These are phyloP conservation scores for Aspergillus egyptiacus DNA, from an alignment of 495 filamentous ascomycete genomes.

Conservation along the genomic window DNA sequence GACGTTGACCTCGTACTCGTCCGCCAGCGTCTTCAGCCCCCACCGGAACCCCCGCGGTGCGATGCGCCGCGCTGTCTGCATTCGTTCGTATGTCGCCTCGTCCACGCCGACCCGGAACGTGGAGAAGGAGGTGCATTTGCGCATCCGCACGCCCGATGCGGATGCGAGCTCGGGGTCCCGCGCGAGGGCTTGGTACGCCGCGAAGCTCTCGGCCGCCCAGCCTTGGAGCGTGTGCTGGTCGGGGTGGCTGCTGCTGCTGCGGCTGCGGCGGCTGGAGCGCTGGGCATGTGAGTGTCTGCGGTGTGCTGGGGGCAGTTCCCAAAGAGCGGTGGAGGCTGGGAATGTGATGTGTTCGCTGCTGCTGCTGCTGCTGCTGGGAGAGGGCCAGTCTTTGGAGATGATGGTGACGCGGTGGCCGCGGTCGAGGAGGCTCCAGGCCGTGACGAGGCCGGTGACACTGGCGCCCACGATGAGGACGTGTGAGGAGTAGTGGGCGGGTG, in stretches of 20 bases:
- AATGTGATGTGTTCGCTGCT: not conserved
- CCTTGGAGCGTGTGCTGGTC: too few species aligned
- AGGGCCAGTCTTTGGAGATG: not conserved
- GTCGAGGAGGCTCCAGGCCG: not conserved
- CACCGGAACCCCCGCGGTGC: not conserved
- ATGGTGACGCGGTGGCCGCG: not conserved
- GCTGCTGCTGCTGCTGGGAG: too few species aligned
- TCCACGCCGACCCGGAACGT: not conserved
- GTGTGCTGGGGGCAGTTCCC: not conserved
- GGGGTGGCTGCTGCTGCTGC: too few species aligned
- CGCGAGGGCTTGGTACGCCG: not conserved
- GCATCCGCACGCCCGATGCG: not conserved
- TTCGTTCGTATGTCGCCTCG: not conserved
- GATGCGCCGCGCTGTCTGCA: not conserved
- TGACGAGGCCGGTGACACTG: not conserved
- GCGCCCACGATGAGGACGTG: not conserved
- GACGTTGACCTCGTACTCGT: not conserved
- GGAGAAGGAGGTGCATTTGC: not conserved
- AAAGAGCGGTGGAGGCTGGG: not conserved
- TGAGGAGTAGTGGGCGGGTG: too few species aligned
- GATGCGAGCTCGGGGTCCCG: not conserved
- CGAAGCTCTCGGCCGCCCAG: not conserved
- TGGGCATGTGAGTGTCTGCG: too few species aligned
- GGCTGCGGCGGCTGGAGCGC: too few species aligned
- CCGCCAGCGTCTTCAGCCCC: not conserved